Percentiles rank a stretch among this genome's conserved stretches.
Conservation (phyloP, 495 filamentous ascomycete species). For the Clohesyomyces aquaticus region DNA sequence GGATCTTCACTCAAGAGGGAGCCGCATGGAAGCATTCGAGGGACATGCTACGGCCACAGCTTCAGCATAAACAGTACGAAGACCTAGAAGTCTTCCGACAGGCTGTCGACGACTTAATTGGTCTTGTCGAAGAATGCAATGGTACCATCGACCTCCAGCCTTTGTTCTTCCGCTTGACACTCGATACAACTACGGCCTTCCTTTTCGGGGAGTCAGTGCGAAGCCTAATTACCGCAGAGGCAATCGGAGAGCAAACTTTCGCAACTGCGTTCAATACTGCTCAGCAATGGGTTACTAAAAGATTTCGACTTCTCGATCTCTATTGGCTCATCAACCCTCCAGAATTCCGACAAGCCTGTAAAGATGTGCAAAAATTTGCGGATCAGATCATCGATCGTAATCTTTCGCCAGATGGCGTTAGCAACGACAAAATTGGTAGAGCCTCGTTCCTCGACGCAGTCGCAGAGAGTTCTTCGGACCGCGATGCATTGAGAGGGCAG, state of each 20-base stretch:
- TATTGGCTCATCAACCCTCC: constrained; percentile 48
- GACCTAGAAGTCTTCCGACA: constrained; percentile 37
- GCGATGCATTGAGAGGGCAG: constrained; percentile 49
- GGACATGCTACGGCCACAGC: constrained; percentile 60
- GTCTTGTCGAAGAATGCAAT: constrained; percentile 21
- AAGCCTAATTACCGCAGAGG: constrained; percentile 39
- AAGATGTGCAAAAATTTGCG: constrained; percentile 48
- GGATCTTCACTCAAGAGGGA: constrained; percentile 63
- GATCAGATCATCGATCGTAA: constrained; percentile 41
- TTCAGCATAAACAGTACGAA: constrained; percentile 53
- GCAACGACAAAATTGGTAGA: constrained; percentile 12
- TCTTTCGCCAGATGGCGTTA: constrained; percentile 40
- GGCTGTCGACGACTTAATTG: constrained; percentile 50
- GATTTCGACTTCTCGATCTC: constrained; percentile 49
- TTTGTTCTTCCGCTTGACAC: constrained; percentile 26
- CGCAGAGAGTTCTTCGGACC: constrained; percentile 27
- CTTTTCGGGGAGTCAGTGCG: constrained; percentile 35
- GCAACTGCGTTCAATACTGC: constrained; percentile 49
- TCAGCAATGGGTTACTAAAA: constrained; percentile 48
- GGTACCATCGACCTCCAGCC: constrained; percentile 30
- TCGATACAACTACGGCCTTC: constrained; percentile 30
- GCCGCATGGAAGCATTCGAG: constrained; percentile 58
- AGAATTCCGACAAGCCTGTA: constrained; percentile 48
- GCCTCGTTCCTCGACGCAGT: constrained; percentile 39
- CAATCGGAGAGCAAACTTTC: constrained; percentile 43